Conservation (phyloP, 106 monocot genomes). For the Iris macrosiphon region DNA sequence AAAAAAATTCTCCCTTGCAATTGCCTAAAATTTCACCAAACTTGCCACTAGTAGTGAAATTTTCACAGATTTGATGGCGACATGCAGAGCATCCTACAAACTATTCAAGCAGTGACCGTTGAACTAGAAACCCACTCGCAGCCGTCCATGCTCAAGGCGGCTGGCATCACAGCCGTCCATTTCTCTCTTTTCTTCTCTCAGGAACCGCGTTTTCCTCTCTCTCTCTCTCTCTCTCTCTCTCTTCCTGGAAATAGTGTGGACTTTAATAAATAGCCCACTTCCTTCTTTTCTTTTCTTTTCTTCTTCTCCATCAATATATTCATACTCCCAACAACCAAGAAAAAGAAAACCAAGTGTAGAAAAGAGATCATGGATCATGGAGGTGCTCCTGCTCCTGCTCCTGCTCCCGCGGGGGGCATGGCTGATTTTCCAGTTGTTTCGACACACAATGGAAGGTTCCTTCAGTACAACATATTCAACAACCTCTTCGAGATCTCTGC, state of each 20-base stretch:
- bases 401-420: slow-evolving; percentile 22
- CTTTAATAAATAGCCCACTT: not conserved
- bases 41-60: no score
- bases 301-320: not conserved
- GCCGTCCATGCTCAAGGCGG: slow-evolving; percentile 1
- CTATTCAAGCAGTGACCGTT: slow-evolving; percentile 12
- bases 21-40: no score
- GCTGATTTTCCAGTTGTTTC: slow-evolving; percentile 43
- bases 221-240: no score
- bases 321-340: not conserved
- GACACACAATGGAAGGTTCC: slow-evolving; percentile 59
- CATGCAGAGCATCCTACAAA: no score
- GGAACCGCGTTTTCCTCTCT: not conserved
- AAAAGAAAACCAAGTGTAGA: not conserved
- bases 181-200: not conserved
- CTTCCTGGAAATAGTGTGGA: not conserved
- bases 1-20: no score
- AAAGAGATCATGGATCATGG: not conserved
- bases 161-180: not conserved
- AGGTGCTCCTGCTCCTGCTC: not conserved
- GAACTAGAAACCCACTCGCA: not conserved
- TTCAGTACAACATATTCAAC: slow-evolving; percentile 84
- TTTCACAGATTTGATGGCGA: no score
- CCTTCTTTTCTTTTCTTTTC: no score
- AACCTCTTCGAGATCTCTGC: slow-evolving; percentile 78